A percentile compares a stretch with the other conserved stretches of the same genome.
phyloP scores from a whole-genome alignment of 768 basidiomycete genomes.

The Trametes cingulata region DNA sequence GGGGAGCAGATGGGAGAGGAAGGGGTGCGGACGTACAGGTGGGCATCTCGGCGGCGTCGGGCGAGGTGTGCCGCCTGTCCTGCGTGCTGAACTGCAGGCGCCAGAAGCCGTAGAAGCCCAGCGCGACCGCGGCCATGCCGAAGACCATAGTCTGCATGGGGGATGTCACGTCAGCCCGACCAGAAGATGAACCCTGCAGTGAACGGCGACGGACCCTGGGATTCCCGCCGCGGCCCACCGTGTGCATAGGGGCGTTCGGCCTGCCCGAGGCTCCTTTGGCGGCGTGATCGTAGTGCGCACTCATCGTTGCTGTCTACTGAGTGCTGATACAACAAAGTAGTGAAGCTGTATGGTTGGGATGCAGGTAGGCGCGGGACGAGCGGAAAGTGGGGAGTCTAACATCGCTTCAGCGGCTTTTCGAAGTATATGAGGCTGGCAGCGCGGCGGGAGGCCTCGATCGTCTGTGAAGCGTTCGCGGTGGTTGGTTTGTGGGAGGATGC shows the following conservation, averaged over 20 bases:
- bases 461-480: neutral
- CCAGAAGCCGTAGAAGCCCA: constrained; percentile 15
- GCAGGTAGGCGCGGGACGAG: neutral
- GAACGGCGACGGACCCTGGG: neutral
- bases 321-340: no score
- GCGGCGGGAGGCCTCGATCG: neutral
- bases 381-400: no score
- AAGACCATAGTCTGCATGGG: constrained; percentile 10
- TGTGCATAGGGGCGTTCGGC: neutral
- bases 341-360: neutral
- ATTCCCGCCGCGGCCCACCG: neutral
- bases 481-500: neutral
- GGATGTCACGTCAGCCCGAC: no score
- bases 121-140: constrained; percentile 10
- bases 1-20: neutral
- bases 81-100: constrained; percentile 14
- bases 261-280: constrained; percentile 9
- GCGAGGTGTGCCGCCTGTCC: constrained; percentile 3
- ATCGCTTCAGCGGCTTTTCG: no score
- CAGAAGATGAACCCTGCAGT: neutral
- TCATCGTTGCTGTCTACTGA: no score
- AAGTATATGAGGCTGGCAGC: neutral
- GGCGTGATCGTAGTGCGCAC: neutral
- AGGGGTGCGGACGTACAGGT: constrained; percentile 1
- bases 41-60: constrained; percentile 16